Conservation (phyloP, 768 basidiomycete species). For the Sarcodon aspratus region DNA sequence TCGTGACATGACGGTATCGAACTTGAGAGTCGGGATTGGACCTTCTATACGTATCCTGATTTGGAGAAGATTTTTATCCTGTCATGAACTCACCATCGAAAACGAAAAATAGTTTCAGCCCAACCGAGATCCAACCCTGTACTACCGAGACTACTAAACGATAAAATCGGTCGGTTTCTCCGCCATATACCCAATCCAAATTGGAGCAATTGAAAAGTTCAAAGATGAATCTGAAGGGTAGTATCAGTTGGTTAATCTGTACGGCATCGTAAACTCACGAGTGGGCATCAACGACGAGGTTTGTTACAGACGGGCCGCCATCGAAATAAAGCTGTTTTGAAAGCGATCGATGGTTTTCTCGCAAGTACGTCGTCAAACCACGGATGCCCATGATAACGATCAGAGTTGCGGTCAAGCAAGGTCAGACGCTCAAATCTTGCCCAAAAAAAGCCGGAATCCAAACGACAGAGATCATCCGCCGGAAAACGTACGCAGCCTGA, state of each 20-base stretch:
- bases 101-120: slow-evolving; percentile 59
- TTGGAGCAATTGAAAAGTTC: slow-evolving; percentile 45
- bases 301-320: slow-evolving; percentile 1
- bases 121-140: slow-evolving; percentile 56
- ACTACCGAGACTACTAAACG: slow-evolving; percentile 38
- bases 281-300: slow-evolving; percentile 72
- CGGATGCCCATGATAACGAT: slow-evolving; percentile 33
- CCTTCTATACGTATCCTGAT: slow-evolving; percentile 28
- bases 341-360: slow-evolving; percentile 30
- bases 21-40: slow-evolving; percentile 60
- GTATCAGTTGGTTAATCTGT: background rate
- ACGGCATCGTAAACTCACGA: slow-evolving; percentile 43
- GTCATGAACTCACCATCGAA: slow-evolving; percentile 57
- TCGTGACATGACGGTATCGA: slow-evolving; percentile 52
- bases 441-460: too few relatives aligned
- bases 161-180: slow-evolving; percentile 56
- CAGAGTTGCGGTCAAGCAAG: too few relatives aligned
- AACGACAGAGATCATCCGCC: too few relatives aligned
- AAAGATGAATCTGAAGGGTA: slow-evolving; percentile 56
- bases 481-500: too few relatives aligned
- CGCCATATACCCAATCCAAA: slow-evolving; percentile 80
- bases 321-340: slow-evolving; percentile 24
- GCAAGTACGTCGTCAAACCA: slow-evolving; percentile 40
- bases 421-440: too few relatives aligned
- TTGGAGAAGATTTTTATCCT: background rate